Evolutionary conservation across 129 eudicot species (phyloP).

Genomic region (Saussurea involucrata): DNA sequence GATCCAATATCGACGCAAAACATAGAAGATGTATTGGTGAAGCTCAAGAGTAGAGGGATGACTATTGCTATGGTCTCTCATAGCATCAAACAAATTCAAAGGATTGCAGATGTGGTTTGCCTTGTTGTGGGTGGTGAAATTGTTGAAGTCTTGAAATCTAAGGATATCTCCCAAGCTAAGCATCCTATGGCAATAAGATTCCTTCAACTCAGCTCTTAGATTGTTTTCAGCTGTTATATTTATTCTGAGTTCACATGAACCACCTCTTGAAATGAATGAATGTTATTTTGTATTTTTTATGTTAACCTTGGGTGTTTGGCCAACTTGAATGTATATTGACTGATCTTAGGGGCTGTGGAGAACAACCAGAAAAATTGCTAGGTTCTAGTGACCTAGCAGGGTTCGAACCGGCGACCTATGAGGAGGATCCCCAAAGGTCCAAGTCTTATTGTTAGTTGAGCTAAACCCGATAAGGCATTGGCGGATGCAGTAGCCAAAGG

Average conservation of each 20-base stretch:
- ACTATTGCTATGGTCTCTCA: slow-evolving; percentile 80
- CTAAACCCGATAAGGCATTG: too few relatives aligned
- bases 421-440: too few relatives aligned
- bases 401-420: too few relatives aligned
- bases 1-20: slow-evolving; percentile 95
- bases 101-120: slow-evolving; percentile 87
- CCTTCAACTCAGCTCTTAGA: slow-evolving; percentile 68
- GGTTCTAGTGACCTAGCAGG: too few relatives aligned
- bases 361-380: too few relatives aligned
- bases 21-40: slow-evolving; percentile 74
- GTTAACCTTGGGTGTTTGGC: too few relatives aligned
- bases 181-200: slow-evolving; percentile 90
- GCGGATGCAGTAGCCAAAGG: too few relatives aligned
- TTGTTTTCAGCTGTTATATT: not conserved
- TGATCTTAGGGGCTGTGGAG: too few relatives aligned
- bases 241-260: not conserved
- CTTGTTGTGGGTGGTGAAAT: slow-evolving; percentile 81
- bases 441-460: too few relatives aligned
- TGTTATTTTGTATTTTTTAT: not conserved
- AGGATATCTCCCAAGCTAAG: slow-evolving; percentile 62
- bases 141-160: slow-evolving; percentile 70
- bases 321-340: too few relatives aligned
- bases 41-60: slow-evolving; percentile 70
- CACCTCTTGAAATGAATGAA: not conserved
- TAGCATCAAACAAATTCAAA: slow-evolving; percentile 92